A percentile compares a stretch with the other conserved stretches of the same genome.
phyloP scores from a whole-genome alignment of 768 basidiomycete species.

The Sistotremastrum niveocremeum region DNA sequence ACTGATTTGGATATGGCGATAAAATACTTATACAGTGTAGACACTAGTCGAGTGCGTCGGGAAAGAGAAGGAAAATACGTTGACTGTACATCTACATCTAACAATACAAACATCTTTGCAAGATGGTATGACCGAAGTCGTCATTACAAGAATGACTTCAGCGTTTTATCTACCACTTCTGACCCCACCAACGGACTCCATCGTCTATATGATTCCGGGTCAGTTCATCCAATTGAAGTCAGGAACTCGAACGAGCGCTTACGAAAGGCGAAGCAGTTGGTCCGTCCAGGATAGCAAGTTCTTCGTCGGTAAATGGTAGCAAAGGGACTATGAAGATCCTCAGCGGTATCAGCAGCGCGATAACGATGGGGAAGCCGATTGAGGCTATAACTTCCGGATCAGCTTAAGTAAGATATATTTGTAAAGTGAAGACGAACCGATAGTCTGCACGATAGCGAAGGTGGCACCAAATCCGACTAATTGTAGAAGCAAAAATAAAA shows the following conservation, averaged over 20 bases:
- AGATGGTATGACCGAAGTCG: no score
- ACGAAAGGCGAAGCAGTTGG: conserved; percentile 83
- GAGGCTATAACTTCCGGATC: conserved; percentile 38
- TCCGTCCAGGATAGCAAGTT: conserved; percentile 76
- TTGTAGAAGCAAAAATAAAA: conserved; percentile 62
- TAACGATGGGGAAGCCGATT: conserved; percentile 84
- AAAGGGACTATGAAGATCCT: conserved; percentile 58
- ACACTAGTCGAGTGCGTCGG: no score
- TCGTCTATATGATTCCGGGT: conserved; percentile 18
- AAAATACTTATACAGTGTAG: no score
- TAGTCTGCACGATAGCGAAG: conserved; percentile 83
- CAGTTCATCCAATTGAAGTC: neutral
- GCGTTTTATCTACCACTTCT: no score
- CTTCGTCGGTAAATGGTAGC: conserved; percentile 62
- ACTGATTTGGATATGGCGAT: no score
- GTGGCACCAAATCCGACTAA: conserved; percentile 77
- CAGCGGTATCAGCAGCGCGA: conserved; percentile 69
- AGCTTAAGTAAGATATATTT: neutral
- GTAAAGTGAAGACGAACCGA: conserved; percentile 33
- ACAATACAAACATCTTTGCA: no score
- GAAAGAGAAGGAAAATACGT: no score
- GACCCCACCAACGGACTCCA: conserved; percentile 28
- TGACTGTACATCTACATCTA: no score
- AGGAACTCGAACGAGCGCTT: conserved; percentile 19
- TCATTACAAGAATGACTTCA: no score